Evolutionary conservation across 331 rosid genomes (phyloP).

Genomic region (Arachis monticola): DNA sequence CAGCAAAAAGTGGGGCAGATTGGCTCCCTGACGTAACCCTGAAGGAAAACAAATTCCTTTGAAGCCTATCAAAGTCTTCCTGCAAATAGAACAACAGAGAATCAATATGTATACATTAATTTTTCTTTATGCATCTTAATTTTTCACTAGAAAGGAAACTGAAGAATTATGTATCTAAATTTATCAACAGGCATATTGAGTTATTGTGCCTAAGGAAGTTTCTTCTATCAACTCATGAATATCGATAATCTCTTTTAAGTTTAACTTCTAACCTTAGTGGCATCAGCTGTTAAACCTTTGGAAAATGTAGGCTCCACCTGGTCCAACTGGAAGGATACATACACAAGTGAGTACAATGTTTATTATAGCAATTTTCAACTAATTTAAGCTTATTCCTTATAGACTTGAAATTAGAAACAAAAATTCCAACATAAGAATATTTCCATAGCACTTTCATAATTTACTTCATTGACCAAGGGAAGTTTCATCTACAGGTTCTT

Average conservation of each 20-base stretch:
- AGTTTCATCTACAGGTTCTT: slow-evolving; percentile 23
- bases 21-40: slow-evolving; percentile 66
- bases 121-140: slow-evolving; percentile 3
- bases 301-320: slow-evolving; percentile 69
- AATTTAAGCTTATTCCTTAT: background rate
- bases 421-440: slow-evolving; percentile 15
- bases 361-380: slow-evolving; percentile 21
- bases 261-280: slow-evolving; percentile 53
- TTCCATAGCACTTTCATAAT: slow-evolving; percentile 24
- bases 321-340: slow-evolving; percentile 57
- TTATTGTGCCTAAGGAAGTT: background rate
- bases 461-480: slow-evolving; percentile 12
- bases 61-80: slow-evolving; percentile 68
- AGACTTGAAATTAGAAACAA: slow-evolving; percentile 19
- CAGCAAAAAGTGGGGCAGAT: slow-evolving; percentile 91
- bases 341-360: slow-evolving; percentile 27
- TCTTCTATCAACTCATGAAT: slow-evolving; percentile 10
- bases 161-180: slow-evolving; percentile 23
- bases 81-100: slow-evolving; percentile 50
- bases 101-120: background rate
- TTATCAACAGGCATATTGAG: background rate
- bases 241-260: background rate
- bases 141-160: slow-evolving; percentile 28
- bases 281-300: slow-evolving; percentile 53
- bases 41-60: slow-evolving; percentile 57